Percentiles rank a stretch among this genome's conserved stretches.
phyloP scores from a whole-genome alignment of 1,284 basidiomycete species.

The Anthracocystis panici-leucophaei region DNA sequence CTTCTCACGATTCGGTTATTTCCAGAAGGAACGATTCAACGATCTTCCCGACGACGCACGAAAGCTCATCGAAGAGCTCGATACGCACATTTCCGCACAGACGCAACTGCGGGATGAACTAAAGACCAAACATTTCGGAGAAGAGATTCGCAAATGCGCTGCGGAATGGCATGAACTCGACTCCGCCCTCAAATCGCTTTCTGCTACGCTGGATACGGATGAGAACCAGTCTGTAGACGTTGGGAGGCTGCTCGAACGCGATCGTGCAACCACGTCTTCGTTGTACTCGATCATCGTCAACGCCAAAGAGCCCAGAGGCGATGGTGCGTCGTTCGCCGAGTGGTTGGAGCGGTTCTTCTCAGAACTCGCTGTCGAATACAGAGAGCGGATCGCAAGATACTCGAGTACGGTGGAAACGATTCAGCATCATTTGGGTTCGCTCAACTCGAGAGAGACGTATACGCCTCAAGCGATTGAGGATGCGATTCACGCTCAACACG shows the following conservation, averaged over 20 bases:
- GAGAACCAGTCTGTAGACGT: conserved; percentile 40
- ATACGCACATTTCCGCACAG: conserved; percentile 52
- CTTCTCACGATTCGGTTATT: conserved; percentile 57
- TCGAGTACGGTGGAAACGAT: conserved; percentile 64
- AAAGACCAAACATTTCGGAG: conserved; percentile 52
- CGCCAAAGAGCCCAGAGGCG: conserved; percentile 48
- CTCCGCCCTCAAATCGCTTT: conserved; percentile 55
- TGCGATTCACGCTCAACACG: conserved; percentile 64
- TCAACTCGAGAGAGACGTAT: conserved; percentile 55
- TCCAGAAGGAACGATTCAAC: conserved; percentile 67
- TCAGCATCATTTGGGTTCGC: conserved; percentile 57
- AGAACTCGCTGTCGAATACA: conserved; percentile 52
- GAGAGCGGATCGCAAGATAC: conserved; percentile 60
- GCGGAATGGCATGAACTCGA: conserved; percentile 60
- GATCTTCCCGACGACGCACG: conserved; percentile 64
- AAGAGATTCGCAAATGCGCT: conserved; percentile 55
- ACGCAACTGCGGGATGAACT: conserved; percentile 56
- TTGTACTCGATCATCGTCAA: conserved; percentile 60
- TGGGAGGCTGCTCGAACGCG: conserved; percentile 50
- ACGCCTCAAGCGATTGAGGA: conserved; percentile 63
- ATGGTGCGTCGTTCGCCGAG: conserved; percentile 54
- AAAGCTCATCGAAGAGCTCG: conserved; percentile 64
- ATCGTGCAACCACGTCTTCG: conserved; percentile 57
- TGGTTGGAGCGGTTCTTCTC: conserved; percentile 62
- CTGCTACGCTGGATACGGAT: conserved; percentile 58